These are phyloP conservation scores for Wickerhamiella qilinensis DNA, from an alignment of 805 yeast genomes.

Conservation along the genomic window DNA sequence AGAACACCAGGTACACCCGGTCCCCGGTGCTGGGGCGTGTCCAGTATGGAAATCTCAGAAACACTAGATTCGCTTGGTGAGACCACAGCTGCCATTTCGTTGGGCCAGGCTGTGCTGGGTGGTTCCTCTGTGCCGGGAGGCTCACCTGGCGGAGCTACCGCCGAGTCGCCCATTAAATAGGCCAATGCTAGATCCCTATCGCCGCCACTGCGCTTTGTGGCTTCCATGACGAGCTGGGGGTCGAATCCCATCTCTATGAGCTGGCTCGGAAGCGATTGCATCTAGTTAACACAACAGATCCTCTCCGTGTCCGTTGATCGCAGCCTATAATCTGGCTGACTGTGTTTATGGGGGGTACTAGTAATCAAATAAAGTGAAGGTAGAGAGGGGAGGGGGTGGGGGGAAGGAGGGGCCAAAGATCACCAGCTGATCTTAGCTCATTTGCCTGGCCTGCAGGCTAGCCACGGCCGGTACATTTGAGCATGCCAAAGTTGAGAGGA, in stretches of 20 bases:
- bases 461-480: too few species aligned
- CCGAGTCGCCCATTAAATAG: background rate
- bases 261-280: background rate
- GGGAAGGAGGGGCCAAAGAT: background rate
- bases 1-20: background rate
- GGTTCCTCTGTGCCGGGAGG: background rate
- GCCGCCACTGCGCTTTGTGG: background rate
- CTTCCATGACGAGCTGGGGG: background rate
- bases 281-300: background rate
- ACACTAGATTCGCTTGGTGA: background rate
- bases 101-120: background rate
- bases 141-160: background rate
- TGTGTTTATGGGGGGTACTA: background rate
- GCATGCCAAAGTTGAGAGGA: too few species aligned
- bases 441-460: background rate
- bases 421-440: too few species aligned
- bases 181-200: background rate
- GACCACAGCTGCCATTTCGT: background rate
- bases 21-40: background rate
- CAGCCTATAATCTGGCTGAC: background rate
- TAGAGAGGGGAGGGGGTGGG: background rate
- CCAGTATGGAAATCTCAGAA: background rate
- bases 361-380: too few species aligned
- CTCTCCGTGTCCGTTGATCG: background rate
- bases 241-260: slow-evolving; percentile 2